phyloP scores from a whole-genome alignment of 2,329 filamentous ascomycete genomes.

The Pestalotiopsis sp. region DNA sequence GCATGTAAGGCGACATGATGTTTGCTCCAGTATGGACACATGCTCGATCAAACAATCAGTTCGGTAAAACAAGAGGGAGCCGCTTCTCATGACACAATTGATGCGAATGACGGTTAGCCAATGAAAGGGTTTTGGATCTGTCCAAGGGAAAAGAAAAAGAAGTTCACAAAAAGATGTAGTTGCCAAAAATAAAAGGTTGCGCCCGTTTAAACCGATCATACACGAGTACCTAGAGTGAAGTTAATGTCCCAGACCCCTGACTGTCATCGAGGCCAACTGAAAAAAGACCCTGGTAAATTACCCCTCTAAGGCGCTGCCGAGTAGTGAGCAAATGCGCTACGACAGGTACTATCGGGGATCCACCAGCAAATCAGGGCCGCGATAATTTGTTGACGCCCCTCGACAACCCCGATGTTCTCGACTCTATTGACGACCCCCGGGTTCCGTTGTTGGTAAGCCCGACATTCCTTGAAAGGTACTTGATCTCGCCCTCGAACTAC shows the following conservation, averaged over 20 bases:
- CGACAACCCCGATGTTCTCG: not conserved
- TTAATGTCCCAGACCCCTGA: not conserved
- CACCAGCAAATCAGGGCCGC: slow-evolving; percentile 5
- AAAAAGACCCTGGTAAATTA: not conserved
- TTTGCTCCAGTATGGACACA: not conserved
- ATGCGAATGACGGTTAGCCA: not conserved
- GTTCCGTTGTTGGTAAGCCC: not conserved
- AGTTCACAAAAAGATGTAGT: not conserved
- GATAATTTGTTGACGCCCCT: slow-evolving; percentile 10
- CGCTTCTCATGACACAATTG: not conserved
- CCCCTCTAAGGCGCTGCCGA: not conserved
- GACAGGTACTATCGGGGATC: not conserved
- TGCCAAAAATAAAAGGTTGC: not conserved
- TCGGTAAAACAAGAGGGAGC: not conserved
- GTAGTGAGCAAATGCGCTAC: not conserved
- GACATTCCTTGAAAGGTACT: not conserved
- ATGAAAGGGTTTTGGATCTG: not conserved
- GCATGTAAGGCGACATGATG: not conserved
- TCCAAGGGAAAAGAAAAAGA: not conserved
- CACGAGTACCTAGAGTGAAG: not conserved
- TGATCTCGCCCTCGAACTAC: not conserved
- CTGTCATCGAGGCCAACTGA: not conserved
- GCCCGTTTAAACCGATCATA: not conserved
- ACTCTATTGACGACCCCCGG: not conserved
- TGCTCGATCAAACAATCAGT: not conserved